Percentiles rank a stretch among this genome's conserved stretches.
Conservation (phyloP, 371 early-diverging fungal species). For the Homolaphlyctis polyrhiza region DNA sequence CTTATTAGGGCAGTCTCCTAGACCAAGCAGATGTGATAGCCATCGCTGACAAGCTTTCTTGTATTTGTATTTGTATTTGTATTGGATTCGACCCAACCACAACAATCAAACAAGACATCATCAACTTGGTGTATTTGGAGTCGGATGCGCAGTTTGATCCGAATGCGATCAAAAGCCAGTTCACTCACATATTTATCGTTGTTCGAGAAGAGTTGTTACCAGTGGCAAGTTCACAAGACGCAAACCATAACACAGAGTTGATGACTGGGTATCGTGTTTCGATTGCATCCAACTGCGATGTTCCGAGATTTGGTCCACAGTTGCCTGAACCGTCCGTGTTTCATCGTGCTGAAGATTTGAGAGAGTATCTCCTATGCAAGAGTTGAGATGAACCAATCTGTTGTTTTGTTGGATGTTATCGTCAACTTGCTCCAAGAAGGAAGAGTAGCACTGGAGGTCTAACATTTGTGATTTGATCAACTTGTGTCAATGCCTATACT, state of each 20-base stretch:
- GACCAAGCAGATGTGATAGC: no score
- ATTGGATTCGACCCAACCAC: no score
- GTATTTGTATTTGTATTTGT: no score
- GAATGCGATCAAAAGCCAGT: constrained; percentile 58
- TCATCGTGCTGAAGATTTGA: constrained; percentile 35
- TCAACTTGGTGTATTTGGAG: constrained; percentile 67
- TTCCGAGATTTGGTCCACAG: constrained; percentile 57
- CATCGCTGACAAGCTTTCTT: no score
- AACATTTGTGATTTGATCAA: no score
- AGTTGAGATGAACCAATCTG: neutral
- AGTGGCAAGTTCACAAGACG: no score
- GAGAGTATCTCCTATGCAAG: constrained; percentile 60
- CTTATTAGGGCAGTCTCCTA: no score
- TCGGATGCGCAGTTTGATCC: constrained; percentile 51
- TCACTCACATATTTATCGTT: constrained; percentile 67
- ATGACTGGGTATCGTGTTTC: constrained; percentile 41
- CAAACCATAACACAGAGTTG: no score
- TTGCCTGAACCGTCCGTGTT: constrained; percentile 63
- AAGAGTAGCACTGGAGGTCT: no score
- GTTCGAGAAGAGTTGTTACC: constrained; percentile 47
- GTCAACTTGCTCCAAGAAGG: no score
- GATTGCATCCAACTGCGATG: constrained; percentile 52
- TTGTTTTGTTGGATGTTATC: neutral
- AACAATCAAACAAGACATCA: constrained; percentile 57
- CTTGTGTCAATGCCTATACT: no score